Conservation (phyloP, 2,329 filamentous ascomycete species). For the Diplodia intermedia region DNA sequence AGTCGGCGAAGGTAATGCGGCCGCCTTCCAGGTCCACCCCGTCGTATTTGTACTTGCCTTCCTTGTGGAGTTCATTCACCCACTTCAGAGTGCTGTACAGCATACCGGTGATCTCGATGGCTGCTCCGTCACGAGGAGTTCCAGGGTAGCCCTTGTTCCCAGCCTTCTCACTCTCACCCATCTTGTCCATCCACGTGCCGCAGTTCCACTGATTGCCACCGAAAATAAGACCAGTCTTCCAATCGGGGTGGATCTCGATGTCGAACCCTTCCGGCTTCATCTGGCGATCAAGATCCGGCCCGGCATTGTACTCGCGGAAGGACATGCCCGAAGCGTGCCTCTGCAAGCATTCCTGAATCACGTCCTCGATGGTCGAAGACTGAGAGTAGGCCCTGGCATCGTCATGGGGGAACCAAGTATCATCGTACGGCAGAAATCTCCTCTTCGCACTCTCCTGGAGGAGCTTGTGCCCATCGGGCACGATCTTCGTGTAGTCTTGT, state of each 20-base stretch:
- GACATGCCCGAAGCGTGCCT: slow-evolving; percentile 89
- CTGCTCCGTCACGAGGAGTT: slow-evolving; percentile 94
- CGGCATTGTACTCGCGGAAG: slow-evolving; percentile 94
- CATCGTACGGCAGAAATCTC: slow-evolving; percentile 92
- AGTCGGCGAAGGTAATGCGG: slow-evolving; percentile 73
- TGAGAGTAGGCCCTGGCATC: slow-evolving; percentile 86
- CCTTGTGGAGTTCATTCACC: slow-evolving; percentile 71
- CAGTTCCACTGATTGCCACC: slow-evolving; percentile 95
- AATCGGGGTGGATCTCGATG: slow-evolving; percentile 88
- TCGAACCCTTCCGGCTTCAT: slow-evolving; percentile 95
- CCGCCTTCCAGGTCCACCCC: slow-evolving; percentile 73
- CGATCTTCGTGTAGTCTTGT: slow-evolving; percentile 87
- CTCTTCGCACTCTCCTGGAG: slow-evolving; percentile 79
- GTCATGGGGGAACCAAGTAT: slow-evolving; percentile 86
- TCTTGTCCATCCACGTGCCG: slow-evolving; percentile 99
- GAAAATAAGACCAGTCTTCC: slow-evolving; percentile 88
- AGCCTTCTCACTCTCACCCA: slow-evolving; percentile 95
- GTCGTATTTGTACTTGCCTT: slow-evolving; percentile 74
- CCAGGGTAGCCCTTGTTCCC: slow-evolving; percentile 92
- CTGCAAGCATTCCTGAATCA: slow-evolving; percentile 93
- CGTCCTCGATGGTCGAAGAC: slow-evolving; percentile 81
- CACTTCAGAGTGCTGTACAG: slow-evolving; percentile 88
- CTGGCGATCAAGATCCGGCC: slow-evolving; percentile 84
- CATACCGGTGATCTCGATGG: slow-evolving; percentile 92
- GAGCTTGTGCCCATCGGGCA: slow-evolving; percentile 75